Evolutionary conservation across 2,329 filamentous ascomycete species (phyloP).

Genomic region (Fusarium sp.): DNA sequence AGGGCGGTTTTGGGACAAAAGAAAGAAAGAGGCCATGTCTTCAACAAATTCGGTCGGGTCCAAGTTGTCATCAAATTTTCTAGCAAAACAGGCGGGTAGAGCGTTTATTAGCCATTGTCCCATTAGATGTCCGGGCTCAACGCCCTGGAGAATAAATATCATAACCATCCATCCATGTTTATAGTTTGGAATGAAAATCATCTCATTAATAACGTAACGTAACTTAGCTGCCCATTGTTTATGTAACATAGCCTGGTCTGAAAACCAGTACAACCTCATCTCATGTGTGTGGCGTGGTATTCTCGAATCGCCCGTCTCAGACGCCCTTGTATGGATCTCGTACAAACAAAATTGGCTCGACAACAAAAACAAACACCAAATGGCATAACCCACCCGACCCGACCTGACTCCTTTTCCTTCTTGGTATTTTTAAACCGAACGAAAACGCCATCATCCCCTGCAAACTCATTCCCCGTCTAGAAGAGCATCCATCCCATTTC

Average conservation of each 20-base stretch:
- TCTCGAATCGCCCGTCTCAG: background rate
- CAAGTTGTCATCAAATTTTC: conserved; percentile 28
- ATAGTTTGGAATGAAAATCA: background rate
- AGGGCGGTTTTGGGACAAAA: conserved; percentile 26
- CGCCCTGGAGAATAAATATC: conserved; percentile 35
- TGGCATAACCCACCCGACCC: background rate
- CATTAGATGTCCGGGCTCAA: conserved; percentile 46
- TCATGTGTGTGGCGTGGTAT: background rate
- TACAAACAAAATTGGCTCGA: conserved; percentile 16
- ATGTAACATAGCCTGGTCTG: background rate
- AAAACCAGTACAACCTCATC: background rate
- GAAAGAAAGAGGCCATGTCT: conserved; percentile 40
- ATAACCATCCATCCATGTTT: background rate
- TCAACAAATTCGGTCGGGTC: conserved; percentile 45
- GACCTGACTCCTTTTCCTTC: conserved; percentile 35
- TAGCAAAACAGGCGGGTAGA: conserved; percentile 23
- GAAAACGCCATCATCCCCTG: conserved; percentile 34
- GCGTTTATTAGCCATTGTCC: conserved; percentile 32
- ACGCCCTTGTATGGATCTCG: conserved; percentile 20
- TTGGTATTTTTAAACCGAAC: conserved; percentile 36
- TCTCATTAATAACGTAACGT: background rate
- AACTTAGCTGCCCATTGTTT: background rate
- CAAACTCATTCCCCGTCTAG: conserved; percentile 53
- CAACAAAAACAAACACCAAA: conserved; percentile 24
- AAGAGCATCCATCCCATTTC: conserved; percentile 58